Evolutionary conservation across 768 basidiomycete species (phyloP), one percentile per base, ranked within the genome.

Genomic region (Tephrocybe sp.): DNA sequence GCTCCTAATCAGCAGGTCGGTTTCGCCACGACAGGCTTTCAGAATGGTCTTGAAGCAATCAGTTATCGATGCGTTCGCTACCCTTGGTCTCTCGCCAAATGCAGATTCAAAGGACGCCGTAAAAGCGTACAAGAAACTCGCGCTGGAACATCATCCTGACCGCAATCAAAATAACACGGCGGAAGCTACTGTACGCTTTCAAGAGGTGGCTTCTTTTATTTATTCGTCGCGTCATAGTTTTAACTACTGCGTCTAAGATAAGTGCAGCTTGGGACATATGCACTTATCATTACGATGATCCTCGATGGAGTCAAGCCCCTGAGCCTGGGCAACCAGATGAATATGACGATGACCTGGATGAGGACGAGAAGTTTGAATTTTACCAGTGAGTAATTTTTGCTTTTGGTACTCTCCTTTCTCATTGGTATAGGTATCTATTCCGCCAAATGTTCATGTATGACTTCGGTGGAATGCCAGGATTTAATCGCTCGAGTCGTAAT

Each of bases 261-360:
- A 64, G 71, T 47, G 64, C 62, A 27, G 69, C 68, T 1, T 72
- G 69, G 66, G 58, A 66, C 39, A 65, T 67, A 37, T 66, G 64
- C 47, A 62, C 64, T 42, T 55, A 55, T 22, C 71, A 71, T 55
- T 70, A 64, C 51, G 66, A 70, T 55, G 62, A 69, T 52, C 70
- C 68, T 16, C 38, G 56, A 43, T 65, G 58, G 61, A 64, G 62
- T 39, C 59, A 59, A 48, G 50, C 28, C 16, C 52, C 52, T 21
- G 53, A 53, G 22, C 34, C 37, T 37, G 45, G 38, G 3, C 41
- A n/a, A 22, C 40, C 19, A 16, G 25, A 30, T 15, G 24, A 39
- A 27, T 32, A 41, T 9, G 49, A 49, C 8, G 44, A 56, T n/a
- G 51, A 55, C 7, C 62, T 64, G 39, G 63, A 65, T 50, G 62